Evolutionary conservation across 805 yeast genomes (phyloP).

Genomic region (Cyberlindnera suaveolens): DNA sequence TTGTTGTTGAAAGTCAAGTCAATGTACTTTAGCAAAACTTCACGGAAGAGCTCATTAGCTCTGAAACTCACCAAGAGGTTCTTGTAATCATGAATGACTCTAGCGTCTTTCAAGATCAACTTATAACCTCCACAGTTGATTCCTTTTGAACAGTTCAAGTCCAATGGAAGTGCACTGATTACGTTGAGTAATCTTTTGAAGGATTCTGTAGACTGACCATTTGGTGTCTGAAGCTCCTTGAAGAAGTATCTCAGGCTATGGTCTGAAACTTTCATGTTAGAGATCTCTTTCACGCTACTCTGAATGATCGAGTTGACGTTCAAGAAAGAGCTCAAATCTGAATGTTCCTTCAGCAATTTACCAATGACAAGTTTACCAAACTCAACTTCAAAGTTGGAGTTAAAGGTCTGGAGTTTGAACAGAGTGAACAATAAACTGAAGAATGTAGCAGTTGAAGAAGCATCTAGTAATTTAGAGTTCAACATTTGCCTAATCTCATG

Average conservation of each 20-base stretch:
- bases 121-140: slow-evolving; percentile 20
- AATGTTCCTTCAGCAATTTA: slow-evolving; percentile 17
- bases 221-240: slow-evolving; percentile 17
- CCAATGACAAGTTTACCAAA: slow-evolving; percentile 20
- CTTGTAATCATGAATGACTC: slow-evolving; percentile 20
- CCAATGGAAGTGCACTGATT: slow-evolving; percentile 13
- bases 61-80: slow-evolving; percentile 19
- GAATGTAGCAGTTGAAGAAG: slow-evolving; percentile 1
- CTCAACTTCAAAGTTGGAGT: slow-evolving; percentile 20
- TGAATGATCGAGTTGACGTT: slow-evolving; percentile 12
- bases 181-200: slow-evolving; percentile 23
- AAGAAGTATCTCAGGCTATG: slow-evolving; percentile 19
- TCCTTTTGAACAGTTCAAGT: slow-evolving; percentile 19
- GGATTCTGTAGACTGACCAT: slow-evolving; percentile 13
- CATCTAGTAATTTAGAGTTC: slow-evolving; percentile 11
- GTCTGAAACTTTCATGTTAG: slow-evolving; percentile 19
- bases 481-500: slow-evolving; percentile 14
- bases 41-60: slow-evolving; percentile 26
- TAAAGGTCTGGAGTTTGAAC: slow-evolving; percentile 15
- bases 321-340: slow-evolving; percentile 14
- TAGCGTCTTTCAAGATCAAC: slow-evolving; percentile 20
- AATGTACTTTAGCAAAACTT: slow-evolving; percentile 21
- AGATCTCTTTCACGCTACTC: slow-evolving; percentile 14
- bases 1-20: slow-evolving; percentile 19
- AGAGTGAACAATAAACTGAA: slow-evolving; percentile 10